Evolutionary conservation across 2,329 filamentous ascomycete genomes (phyloP).

Genomic region (Boeremia lycopersici): DNA sequence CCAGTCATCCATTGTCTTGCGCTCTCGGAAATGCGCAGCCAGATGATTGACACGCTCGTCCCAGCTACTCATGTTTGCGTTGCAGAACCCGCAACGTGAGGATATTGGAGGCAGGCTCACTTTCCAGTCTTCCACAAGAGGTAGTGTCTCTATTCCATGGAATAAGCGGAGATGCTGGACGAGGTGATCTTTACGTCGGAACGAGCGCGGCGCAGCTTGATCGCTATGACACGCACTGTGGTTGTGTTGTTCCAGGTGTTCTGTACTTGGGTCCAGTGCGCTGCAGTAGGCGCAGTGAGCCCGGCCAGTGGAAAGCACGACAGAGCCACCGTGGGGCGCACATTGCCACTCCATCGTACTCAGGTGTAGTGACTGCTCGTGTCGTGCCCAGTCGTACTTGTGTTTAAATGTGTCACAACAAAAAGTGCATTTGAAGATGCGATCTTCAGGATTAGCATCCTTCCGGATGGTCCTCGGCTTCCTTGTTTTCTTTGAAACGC

Average conservation of each 20-base stretch:
- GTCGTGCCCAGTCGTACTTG: conserved; percentile 38
- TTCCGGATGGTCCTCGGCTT: conserved; percentile 3
- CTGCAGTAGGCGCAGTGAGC: conserved; percentile 34
- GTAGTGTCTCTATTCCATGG: conserved; percentile 39
- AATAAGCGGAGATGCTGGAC: conserved; percentile 36
- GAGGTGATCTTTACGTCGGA: conserved; percentile 40
- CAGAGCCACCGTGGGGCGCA: conserved; percentile 31
- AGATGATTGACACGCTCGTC: conserved; percentile 32
- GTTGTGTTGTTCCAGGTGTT: conserved; percentile 27
- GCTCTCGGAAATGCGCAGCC: conserved; percentile 32
- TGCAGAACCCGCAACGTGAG: conserved; percentile 36
- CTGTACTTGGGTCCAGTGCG: conserved; percentile 9
- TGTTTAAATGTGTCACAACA: conserved; percentile 40
- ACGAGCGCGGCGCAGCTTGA: conserved; percentile 27
- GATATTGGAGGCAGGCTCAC: conserved; percentile 27
- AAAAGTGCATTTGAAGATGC: conserved; percentile 37
- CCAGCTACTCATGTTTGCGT: conserved; percentile 26
- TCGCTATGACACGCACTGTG: conserved; percentile 29
- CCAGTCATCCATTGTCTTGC: conserved; percentile 36
- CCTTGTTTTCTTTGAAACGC: conserved; percentile 9
- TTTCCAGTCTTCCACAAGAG: conserved; percentile 36
- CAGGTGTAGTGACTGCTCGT: conserved; percentile 38
- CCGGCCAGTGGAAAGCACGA: conserved; percentile 56
- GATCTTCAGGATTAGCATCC: conserved; percentile 11
- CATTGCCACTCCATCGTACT: conserved; percentile 37